These are phyloP conservation scores for Cercospora sp. DNA, from an alignment of 2,329 filamentous ascomycete species.

Conservation along the genomic window DNA sequence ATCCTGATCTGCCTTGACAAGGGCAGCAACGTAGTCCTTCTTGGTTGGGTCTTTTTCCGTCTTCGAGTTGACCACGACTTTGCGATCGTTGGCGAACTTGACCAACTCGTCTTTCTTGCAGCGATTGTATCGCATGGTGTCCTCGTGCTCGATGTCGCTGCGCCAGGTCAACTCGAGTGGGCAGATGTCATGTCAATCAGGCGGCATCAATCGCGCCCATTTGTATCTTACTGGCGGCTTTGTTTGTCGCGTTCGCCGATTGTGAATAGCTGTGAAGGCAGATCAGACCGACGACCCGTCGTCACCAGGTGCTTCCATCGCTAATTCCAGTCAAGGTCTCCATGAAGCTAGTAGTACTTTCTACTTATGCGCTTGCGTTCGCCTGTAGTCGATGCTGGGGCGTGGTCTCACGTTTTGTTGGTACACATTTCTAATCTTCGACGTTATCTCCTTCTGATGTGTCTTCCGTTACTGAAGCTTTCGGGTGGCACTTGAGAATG, in stretches of 20 bases:
- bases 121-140: constrained; percentile 16
- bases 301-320: not conserved
- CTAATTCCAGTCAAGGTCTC: not conserved
- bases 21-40: constrained; percentile 15
- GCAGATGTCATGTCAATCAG: not conserved
- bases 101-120: constrained; percentile 20
- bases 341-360: not conserved
- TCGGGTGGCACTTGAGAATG: not conserved
- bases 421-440: not conserved
- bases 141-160: not conserved
- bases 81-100: constrained; percentile 15
- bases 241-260: not conserved
- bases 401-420: not conserved
- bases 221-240: not conserved
- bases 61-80: not conserved
- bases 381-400: not conserved
- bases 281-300: not conserved
- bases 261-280: not conserved
- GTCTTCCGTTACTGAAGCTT: not conserved
- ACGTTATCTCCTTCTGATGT: not conserved
- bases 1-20: constrained; percentile 15
- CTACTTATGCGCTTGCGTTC: not conserved
- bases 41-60: not conserved
- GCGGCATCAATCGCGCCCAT: not conserved
- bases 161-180: not conserved